Conservation (phyloP, 192 early-diverging fungal genomes). For the Coemansia sp. region DNA sequence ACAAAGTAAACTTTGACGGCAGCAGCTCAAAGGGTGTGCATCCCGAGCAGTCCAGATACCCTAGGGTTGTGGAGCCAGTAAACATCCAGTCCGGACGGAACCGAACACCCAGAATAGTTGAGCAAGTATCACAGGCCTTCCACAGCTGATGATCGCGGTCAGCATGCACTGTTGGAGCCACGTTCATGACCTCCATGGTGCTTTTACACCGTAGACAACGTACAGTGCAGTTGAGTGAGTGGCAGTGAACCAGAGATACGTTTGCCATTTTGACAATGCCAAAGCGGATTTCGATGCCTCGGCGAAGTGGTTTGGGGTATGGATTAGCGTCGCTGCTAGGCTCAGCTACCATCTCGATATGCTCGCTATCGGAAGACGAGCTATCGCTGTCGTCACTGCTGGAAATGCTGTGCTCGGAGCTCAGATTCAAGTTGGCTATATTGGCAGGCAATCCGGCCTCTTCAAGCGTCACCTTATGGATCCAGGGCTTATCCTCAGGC, state of each 20-base stretch:
- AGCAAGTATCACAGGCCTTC: slow-evolving; percentile 58
- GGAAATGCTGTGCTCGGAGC: background rate
- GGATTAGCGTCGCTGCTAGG: slow-evolving; percentile 5
- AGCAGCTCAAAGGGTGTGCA: slow-evolving; percentile 70
- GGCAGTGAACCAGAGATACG: slow-evolving; percentile 67
- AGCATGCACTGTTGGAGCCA: slow-evolving; percentile 26
- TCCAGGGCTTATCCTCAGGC: slow-evolving; percentile 32
- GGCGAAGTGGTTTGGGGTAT: slow-evolving; percentile 51
- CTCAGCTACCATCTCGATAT: background rate
- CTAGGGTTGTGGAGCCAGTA: slow-evolving; percentile 54
- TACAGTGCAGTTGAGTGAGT: slow-evolving; percentile 61
- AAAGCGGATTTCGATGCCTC: slow-evolving; percentile 76
- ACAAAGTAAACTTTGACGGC: slow-evolving; percentile 64
- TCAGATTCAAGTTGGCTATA: slow-evolving; percentile 4
- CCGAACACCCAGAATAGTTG: slow-evolving; percentile 54
- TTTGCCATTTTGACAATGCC: slow-evolving; percentile 59
- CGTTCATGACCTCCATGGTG: slow-evolving; percentile 60
- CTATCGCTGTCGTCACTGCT: slow-evolving; percentile 8
- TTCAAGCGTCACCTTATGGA: slow-evolving; percentile 24
- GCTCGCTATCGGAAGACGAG: slow-evolving; percentile 14
- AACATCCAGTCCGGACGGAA: slow-evolving; percentile 67
- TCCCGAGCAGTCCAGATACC: slow-evolving; percentile 72
- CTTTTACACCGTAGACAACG: slow-evolving; percentile 78
- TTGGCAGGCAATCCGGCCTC: slow-evolving; percentile 26
- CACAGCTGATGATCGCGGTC: slow-evolving; percentile 49